Percentiles rank a stretch among this genome's conserved stretches.
Evolutionary conservation across 2,329 filamentous ascomycete species (phyloP).

Genomic region (Penicillium sp.): DNA sequence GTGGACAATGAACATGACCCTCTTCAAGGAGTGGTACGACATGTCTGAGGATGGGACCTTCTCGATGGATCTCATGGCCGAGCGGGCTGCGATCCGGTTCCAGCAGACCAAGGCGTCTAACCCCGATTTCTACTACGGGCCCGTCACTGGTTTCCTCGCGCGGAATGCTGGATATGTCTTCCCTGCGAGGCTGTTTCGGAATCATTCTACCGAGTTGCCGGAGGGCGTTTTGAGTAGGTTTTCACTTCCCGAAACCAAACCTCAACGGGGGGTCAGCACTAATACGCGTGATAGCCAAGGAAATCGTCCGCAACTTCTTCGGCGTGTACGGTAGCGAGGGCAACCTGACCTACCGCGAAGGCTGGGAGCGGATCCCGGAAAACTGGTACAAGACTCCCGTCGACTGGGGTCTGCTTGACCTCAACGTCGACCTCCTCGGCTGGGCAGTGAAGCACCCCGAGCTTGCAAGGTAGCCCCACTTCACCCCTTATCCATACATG

Average conservation of each 20-base stretch:
- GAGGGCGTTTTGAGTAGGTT: slow-evolving; percentile 43
- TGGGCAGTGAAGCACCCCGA: slow-evolving; percentile 48
- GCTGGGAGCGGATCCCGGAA: slow-evolving; percentile 58
- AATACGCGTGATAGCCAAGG: slow-evolving; percentile 37
- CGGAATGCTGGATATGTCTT: slow-evolving; percentile 57
- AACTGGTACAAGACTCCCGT: slow-evolving; percentile 56
- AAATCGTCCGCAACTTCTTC: slow-evolving; percentile 54
- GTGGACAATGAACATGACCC: slow-evolving; percentile 57
- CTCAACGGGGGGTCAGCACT: not conserved
- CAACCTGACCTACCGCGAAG: slow-evolving; percentile 50
- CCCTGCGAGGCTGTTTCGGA: slow-evolving; percentile 49
- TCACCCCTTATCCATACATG: no score
- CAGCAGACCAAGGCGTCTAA: slow-evolving; percentile 56
- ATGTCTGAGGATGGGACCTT: slow-evolving; percentile 44
- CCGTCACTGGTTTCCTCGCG: slow-evolving; percentile 55
- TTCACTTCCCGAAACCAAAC: slow-evolving; percentile 2
- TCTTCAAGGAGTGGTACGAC: slow-evolving; percentile 56
- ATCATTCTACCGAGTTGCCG: slow-evolving; percentile 50
- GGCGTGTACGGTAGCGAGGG: slow-evolving; percentile 50
- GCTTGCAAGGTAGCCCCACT: slow-evolving; percentile 37
- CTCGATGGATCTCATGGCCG: slow-evolving; percentile 49
- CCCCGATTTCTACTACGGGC: slow-evolving; percentile 61
- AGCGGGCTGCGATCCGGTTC: slow-evolving; percentile 52
- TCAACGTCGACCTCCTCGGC: slow-evolving; percentile 47
- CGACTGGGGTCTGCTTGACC: slow-evolving; percentile 54